A percentile compares a stretch with the other conserved stretches of the same genome.
Evolutionary conservation across 805 yeast genomes (phyloP).

Genomic region (Candida ipomoeae): DNA sequence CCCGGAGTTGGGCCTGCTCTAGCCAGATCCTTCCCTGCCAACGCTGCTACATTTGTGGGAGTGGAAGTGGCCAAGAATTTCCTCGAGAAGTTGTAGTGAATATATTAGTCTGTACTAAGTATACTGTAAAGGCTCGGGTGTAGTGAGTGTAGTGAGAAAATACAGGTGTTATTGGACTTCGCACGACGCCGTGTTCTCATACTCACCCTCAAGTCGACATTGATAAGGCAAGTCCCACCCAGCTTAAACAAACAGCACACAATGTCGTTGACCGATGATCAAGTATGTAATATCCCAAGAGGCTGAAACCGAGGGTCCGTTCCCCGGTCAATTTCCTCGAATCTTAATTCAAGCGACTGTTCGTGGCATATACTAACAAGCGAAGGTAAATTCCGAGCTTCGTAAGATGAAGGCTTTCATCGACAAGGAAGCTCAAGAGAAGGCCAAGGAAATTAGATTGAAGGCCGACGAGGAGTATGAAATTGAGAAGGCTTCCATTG

Average conservation of each 20-base stretch:
- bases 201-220: constrained; percentile 24
- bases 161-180: constrained; percentile 10
- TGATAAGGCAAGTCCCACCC: constrained; percentile 8
- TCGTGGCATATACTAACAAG: constrained; percentile 2
- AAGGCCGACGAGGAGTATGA: constrained; percentile 99
- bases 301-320: background rate
- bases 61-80: constrained; percentile 71
- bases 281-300: constrained; percentile 19
- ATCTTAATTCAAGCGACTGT: background rate
- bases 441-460: constrained; percentile 90
- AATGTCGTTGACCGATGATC: constrained; percentile 31
- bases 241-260: constrained; percentile 10
- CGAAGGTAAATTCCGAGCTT: constrained; percentile 87
- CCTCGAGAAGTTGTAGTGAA: constrained; percentile 27
- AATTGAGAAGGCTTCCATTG: constrained; percentile 93
- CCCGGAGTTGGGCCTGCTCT: constrained; percentile 97
- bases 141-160: background rate
- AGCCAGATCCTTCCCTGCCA: constrained; percentile 93
- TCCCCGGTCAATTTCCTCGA: background rate
- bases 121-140: background rate
- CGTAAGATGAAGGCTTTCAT: constrained; percentile 98
- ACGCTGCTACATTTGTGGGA: constrained; percentile 97
- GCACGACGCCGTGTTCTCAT: constrained; percentile 15
- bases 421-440: constrained; percentile 98
- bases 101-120: background rate